Conservation (phyloP, 192 early-diverging fungal species). For the Pecoramyces ruminantium region DNA sequence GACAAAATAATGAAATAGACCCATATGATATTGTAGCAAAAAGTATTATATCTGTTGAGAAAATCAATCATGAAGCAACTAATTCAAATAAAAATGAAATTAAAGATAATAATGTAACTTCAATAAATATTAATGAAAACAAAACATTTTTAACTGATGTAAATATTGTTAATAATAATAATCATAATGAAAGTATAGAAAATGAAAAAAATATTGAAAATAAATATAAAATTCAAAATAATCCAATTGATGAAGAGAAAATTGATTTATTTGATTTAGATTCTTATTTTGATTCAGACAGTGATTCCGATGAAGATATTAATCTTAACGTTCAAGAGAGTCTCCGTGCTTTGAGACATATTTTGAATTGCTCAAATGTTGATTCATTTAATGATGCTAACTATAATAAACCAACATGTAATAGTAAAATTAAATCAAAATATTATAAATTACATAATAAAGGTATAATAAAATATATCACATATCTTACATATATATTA, state of each 20-base stretch:
- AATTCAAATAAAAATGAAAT: not conserved
- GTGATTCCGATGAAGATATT: not conserved
- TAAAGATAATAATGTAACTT: slow-evolving; percentile 2
- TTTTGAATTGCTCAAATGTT: not conserved
- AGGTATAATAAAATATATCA: no score
- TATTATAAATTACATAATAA: not conserved
- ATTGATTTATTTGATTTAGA: not conserved
- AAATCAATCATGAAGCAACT: not conserved
- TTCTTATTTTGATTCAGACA: not conserved
- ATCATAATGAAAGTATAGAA: slow-evolving; percentile 3
- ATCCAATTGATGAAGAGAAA: not conserved
- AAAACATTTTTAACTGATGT: slow-evolving; percentile 34
- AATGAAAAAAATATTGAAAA: not conserved
- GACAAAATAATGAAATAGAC: slow-evolving; percentile 17
- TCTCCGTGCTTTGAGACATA: not conserved
- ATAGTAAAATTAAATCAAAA: not conserved
- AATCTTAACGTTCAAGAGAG: not conserved
- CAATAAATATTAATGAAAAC: slow-evolving; percentile 7
- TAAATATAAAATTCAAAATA: not conserved
- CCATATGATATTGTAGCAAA: slow-evolving; percentile 7
- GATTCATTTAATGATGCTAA: not conserved
- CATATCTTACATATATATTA: no score
- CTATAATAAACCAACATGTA: not conserved
- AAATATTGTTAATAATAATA: slow-evolving; percentile 18
- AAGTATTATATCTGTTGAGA: slow-evolving; percentile 2